Evolutionary conservation across 73 alveolate species (phyloP).

Genomic region (Paramecium primaurelia): DNA sequence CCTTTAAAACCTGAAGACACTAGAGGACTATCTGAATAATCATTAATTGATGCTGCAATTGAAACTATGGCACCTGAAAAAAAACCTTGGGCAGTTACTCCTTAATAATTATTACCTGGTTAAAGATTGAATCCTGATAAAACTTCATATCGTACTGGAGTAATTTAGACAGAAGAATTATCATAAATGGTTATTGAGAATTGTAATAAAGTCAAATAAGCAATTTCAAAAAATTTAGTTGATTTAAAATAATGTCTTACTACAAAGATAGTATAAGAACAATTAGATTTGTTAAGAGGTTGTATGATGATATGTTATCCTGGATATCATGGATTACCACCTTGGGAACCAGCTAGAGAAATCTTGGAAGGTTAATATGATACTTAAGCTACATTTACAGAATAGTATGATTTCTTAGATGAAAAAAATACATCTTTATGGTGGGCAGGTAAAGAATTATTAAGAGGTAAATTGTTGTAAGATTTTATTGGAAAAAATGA

Average conservation of each 20-base stretch:
- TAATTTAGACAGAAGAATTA: slow-evolving; percentile 82
- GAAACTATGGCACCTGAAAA: slow-evolving; percentile 72
- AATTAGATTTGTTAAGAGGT: slow-evolving; percentile 85
- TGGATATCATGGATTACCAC: slow-evolving; percentile 94
- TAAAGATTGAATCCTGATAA: slow-evolving; percentile 67
- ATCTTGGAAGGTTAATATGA: slow-evolving; percentile 86
- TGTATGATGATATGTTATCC: slow-evolving; percentile 96
- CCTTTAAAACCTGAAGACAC: slow-evolving; percentile 87
- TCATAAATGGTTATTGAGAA: slow-evolving; percentile 83
- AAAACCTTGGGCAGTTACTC: slow-evolving; percentile 71
- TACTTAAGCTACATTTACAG: slow-evolving; percentile 71
- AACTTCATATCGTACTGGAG: slow-evolving; percentile 49
- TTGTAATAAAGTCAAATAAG: slow-evolving; percentile 77
- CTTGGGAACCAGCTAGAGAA: slow-evolving; percentile 95
- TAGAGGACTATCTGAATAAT: slow-evolving; percentile 84
- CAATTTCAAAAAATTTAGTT: slow-evolving; percentile 82
- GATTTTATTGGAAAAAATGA: slow-evolving; percentile 92
- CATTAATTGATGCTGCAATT: slow-evolving; percentile 50
- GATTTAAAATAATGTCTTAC: slow-evolving; percentile 71
- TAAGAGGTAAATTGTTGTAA: slow-evolving; percentile 77
- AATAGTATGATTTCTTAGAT: slow-evolving; percentile 63
- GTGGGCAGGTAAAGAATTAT: slow-evolving; percentile 95
- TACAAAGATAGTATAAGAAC: slow-evolving; percentile 67
- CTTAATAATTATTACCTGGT: slow-evolving; percentile 66
- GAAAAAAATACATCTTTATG: slow-evolving; percentile 78